Evolutionary conservation across 164 flowering plant genomes (phyloP).

Genomic region (Vitis rotundifolia): DNA sequence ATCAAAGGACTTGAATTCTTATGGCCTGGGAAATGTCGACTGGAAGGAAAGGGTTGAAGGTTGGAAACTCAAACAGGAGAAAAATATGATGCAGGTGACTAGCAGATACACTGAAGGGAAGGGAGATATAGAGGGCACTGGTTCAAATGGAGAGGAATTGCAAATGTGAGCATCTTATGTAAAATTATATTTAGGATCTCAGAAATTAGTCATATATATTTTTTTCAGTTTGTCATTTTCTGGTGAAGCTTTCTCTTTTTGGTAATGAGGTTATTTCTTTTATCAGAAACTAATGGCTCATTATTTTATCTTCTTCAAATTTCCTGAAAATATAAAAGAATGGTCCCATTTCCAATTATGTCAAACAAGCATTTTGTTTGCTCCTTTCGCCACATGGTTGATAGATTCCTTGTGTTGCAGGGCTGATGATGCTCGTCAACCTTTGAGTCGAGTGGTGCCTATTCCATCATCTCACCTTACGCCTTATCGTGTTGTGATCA

Average conservation of each 20-base stretch:
- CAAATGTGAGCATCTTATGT: conserved; percentile 62
- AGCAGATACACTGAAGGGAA: conserved; percentile 75
- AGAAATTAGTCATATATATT: too few species aligned
- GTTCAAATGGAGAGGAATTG: conserved; percentile 97
- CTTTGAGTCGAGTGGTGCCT: conserved; percentile 86
- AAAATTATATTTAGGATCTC: too few species aligned
- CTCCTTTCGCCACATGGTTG: background rate
- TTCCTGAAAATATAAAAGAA: too few species aligned
- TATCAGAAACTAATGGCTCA: too few species aligned
- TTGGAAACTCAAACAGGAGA: conserved; percentile 96
- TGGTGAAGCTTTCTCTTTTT: too few species aligned
- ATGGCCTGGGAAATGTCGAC: conserved; percentile 97
- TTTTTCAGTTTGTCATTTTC: too few species aligned
- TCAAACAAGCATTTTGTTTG: background rate
- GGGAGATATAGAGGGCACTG: conserved; percentile 93
- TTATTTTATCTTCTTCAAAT: too few species aligned
- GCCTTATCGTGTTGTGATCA: conserved; percentile 92
- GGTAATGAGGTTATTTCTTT: too few species aligned
- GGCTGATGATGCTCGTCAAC: conserved; percentile 89
- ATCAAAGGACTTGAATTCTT: conserved; percentile 88
- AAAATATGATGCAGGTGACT: conserved; percentile 70
- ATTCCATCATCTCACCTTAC: conserved; percentile 80
- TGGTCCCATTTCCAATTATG: too few species aligned
- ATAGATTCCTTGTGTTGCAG: conserved; percentile 38
- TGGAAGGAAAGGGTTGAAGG: conserved; percentile 99